Base-by-base conservation (phyloP, 495 filamentous ascomycete species). In the Aspergillus coremiiformis region DNA sequence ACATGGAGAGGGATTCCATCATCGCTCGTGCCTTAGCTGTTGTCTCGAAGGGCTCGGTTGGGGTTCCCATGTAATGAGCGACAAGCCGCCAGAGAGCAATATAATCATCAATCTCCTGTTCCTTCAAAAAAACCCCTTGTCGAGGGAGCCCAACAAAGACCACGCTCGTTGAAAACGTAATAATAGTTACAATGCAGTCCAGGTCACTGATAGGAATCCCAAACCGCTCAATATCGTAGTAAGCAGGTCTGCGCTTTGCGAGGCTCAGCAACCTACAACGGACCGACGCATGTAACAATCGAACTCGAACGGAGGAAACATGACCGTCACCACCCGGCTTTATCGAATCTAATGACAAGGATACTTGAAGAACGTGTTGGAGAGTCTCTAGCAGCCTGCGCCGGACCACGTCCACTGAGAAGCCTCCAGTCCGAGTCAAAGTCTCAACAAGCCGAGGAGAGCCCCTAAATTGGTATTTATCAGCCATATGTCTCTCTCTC, bases 41-140 rank as follows among this genome's bases (percentile, higher is more conserved):
- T 19, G 68, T 79, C 17, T 70, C 68, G 49, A 90, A 80, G 27
- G 65, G 59, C 29, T 80, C 71, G 0, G 77, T 80, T 1, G 85
- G 84, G 4, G 79, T 80, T 1, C 85, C 88, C 63, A 90, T 75
- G 39, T 90, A 78, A 57, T 87, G 74, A 0, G 79, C 85, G 17
- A 90, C 77, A 24, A 87, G 81, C 0, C 86, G 76, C 88, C 87
- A 91, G 0, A 91, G 68, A 0, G 86, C 85, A 45, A 89, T 72
- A 55, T 88, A 91, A 53, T 89, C 85, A 2, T 52, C 54, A 20
- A 78, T 80, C 55, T 91, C 87, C 26, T 78, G 76, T n/a, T 77
- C 44, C 0, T 70, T 69, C 14, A 85, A 63, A 51, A 73, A 84
- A 57, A 93, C 81, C 11, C 85, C 87, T 64, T 89, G 87, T 0